Conservation (phyloP, 1,284 basidiomycete species). For the Apiotrichum gracile region DNA sequence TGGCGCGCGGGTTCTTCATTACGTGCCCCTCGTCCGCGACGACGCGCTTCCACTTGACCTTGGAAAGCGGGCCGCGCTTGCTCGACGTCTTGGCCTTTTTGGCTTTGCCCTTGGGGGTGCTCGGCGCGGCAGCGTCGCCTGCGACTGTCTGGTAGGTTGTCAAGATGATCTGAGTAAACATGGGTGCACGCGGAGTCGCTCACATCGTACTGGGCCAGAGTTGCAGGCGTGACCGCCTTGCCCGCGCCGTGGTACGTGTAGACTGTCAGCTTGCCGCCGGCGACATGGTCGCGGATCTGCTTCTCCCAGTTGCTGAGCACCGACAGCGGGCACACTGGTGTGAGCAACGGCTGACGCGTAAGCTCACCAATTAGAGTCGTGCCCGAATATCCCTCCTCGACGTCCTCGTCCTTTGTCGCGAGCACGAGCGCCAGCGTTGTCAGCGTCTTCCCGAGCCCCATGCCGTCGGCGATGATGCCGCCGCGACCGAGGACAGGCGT, state of each 20-base stretch:
- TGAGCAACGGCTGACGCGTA: neutral
- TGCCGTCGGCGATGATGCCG: constrained; percentile 79
- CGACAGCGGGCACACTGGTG: constrained; percentile 72
- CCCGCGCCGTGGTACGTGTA: constrained; percentile 62
- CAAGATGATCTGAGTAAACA: constrained; percentile 56
- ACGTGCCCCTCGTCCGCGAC: constrained; percentile 83
- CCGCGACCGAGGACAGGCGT: constrained; percentile 69
- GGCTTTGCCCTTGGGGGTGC: constrained; percentile 15
- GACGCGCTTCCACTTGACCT: constrained; percentile 75
- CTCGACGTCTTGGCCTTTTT: constrained; percentile 29
- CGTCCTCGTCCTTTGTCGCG: constrained; percentile 62
- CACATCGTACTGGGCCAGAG: constrained; percentile 62
- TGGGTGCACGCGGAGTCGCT: neutral
- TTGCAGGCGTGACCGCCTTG: constrained; percentile 57
- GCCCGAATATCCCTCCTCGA: constrained; percentile 53
- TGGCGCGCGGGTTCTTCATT: constrained; percentile 76
- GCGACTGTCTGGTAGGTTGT: constrained; percentile 73
- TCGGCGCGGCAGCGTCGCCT: constrained; percentile 16
- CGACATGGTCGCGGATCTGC: constrained; percentile 73
- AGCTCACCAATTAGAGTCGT: constrained; percentile 67
- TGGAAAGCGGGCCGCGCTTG: constrained; percentile 55
- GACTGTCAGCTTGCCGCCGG: constrained; percentile 53
- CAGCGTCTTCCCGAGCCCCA: constrained; percentile 79
- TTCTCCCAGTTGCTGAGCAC: constrained; percentile 87
- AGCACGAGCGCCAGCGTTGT: constrained; percentile 71